A percentile compares a stretch with the other conserved stretches of the same genome.
phyloP scores from a whole-genome alignment of 164 flowering plant species.

The Piper longum region DNA sequence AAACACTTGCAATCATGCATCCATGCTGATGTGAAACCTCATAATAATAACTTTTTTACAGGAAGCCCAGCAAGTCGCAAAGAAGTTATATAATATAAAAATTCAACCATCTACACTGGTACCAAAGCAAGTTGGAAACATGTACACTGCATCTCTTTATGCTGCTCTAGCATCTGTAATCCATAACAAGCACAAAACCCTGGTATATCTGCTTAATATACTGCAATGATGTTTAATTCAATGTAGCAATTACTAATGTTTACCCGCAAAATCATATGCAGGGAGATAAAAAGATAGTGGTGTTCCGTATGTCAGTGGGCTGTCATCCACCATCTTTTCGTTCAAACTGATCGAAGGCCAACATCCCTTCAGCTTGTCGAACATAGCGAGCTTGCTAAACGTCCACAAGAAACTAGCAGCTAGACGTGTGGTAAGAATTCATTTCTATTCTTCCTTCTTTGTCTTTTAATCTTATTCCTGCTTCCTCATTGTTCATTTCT shows the following conservation, averaged over 20 bases:
- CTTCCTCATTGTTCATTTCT: neutral
- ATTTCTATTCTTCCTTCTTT: neutral
- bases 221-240: neutral
- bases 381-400: slow-evolving; percentile 63
- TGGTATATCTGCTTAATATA: slow-evolving; percentile 34
- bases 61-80: slow-evolving; percentile 82
- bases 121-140: slow-evolving; percentile 97
- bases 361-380: slow-evolving; percentile 76
- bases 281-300: slow-evolving; percentile 59
- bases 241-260: too few species aligned
- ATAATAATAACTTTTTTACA: slow-evolving; percentile 9
- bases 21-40: too few species aligned
- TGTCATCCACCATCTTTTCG: slow-evolving; percentile 83
- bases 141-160: slow-evolving; percentile 98
- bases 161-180: slow-evolving; percentile 86
- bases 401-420: slow-evolving; percentile 57
- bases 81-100: slow-evolving; percentile 58
- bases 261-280: slow-evolving; percentile 12
- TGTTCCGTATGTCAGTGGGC: slow-evolving; percentile 97
- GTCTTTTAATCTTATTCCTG: neutral
- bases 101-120: slow-evolving; percentile 80
- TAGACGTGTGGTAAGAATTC: slow-evolving; percentile 57
- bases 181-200: slow-evolving; percentile 46
- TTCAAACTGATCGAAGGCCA: slow-evolving; percentile 42
- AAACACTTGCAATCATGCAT: too few species aligned